Evolutionary conservation across 805 yeast species (phyloP), one percentile per base, ranked within the genome.

Genomic region (Candida sakaeoensis): DNA sequence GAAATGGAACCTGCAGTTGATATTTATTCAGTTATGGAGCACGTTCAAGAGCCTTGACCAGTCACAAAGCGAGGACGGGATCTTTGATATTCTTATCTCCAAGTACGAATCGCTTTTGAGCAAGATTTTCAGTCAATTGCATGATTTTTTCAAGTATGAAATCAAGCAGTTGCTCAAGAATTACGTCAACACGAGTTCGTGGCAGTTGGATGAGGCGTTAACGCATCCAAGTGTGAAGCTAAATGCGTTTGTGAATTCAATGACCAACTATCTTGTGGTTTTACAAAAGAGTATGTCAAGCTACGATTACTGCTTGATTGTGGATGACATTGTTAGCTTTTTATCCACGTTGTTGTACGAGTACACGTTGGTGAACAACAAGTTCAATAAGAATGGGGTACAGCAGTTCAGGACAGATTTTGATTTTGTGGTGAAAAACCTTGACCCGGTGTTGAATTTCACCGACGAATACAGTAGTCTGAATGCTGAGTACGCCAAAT

Each of bases 11-110:
- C 60, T 58, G 29, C 65, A 66, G 25, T 51, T 68, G 30, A 55
- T 66, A 3, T 69, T 61, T 43, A 55, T 66, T 8, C 72, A 67
- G 47, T 57, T 69, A 22, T 67, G 72, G 71, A 52, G 55, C 18
- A 54, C 58, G 10, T 65, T 55, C 51, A 50, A 53, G 27, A 15
- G 12, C 12, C 5, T 36, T 10, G 37, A 27, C 8, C 12, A 27
- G 18, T 19, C 12, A 15, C 17, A 41, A 8, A 36, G 37, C 1
- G 49, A 47, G 8, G 27, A 32, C 10, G 58, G 63, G 4, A 57
- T 68, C 7, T 68, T 68, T 37, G 68, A 57, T 17, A 28, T 46
- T 1, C 40, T 58, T 0, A 42, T 63, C 9, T 36, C 32, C 2
- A 54, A 57, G 33, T 68, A 57, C 44, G 48, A 43, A 15, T 36